Conservation (phyloP, 2,329 filamentous ascomycete species). For the Phyllachora maydis region DNA sequence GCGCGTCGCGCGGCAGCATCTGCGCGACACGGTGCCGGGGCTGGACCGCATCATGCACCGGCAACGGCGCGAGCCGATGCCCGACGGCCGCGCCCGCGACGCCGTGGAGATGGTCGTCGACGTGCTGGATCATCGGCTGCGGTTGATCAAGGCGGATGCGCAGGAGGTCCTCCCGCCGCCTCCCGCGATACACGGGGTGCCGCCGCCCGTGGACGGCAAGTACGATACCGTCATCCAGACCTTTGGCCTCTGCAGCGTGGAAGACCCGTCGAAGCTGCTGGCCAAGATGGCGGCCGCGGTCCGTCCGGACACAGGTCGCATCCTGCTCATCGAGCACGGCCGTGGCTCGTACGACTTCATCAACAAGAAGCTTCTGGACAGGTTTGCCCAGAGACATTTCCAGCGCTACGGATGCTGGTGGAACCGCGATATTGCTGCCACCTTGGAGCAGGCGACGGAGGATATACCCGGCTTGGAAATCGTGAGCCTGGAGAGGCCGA, state of each 20-base stretch:
- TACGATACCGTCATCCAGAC: constrained; percentile 46
- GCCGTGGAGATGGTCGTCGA: constrained; percentile 7
- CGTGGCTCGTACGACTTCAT: constrained; percentile 31
- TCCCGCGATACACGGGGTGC: constrained; percentile 7
- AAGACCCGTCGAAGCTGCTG: constrained; percentile 31
- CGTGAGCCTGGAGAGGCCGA: constrained; percentile 29
- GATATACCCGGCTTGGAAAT: constrained; percentile 33
- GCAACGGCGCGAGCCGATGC: constrained; percentile 7
- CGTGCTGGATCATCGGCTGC: constrained; percentile 19
- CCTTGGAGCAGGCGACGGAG: constrained; percentile 26
- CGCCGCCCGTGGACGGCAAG: constrained; percentile 9
- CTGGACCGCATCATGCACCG: constrained; percentile 17
- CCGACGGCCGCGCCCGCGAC: constrained; percentile 1
- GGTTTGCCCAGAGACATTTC: constrained; percentile 31
- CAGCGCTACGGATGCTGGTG: constrained; percentile 45
- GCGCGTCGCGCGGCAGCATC: constrained; percentile 30
- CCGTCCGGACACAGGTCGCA: constrained; percentile 32
- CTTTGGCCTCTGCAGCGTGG: constrained; percentile 43
- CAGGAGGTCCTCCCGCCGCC: constrained; percentile 19
- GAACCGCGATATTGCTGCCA: constrained; percentile 39
- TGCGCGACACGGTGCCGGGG: constrained; percentile 20
- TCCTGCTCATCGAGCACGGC: constrained; percentile 42
- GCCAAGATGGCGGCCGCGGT: constrained; percentile 28
- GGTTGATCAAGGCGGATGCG: constrained; percentile 27
- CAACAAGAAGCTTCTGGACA: constrained; percentile 30